Evolutionary conservation across 2,329 filamentous ascomycete genomes (phyloP).

Genomic region (Neofusicoccum umdonicola): DNA sequence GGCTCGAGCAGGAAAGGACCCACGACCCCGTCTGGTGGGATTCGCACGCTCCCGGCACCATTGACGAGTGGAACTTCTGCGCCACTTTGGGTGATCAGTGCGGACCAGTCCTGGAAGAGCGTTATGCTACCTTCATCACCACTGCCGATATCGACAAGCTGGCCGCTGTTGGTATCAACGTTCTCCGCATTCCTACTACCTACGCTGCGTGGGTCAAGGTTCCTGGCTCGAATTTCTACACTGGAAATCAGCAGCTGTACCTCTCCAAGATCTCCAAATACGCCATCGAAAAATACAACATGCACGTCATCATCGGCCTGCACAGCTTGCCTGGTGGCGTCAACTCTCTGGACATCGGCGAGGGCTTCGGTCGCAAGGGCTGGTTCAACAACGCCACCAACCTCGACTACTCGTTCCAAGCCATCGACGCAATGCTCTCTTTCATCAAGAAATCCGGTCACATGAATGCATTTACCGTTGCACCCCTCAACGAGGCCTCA

Average conservation of each 20-base stretch:
- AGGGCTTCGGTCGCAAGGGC: constrained; percentile 26
- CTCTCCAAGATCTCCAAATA: constrained; percentile 25
- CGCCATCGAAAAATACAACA: constrained; percentile 35
- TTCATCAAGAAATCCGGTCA: constrained; percentile 32
- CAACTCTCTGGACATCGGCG: constrained; percentile 24
- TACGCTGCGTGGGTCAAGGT: constrained; percentile 39
- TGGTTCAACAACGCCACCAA: constrained; percentile 39
- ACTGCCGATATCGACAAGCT: constrained; percentile 32
- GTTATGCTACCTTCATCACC: constrained; percentile 29
- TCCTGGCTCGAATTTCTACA: constrained; percentile 33
- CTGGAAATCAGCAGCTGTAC: constrained; percentile 29
- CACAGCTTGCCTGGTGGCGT: constrained; percentile 34
- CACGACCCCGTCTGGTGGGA: constrained; percentile 31
- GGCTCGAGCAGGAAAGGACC: constrained; percentile 32
- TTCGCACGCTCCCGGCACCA: constrained; percentile 18
- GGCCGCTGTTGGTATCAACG: constrained; percentile 31
- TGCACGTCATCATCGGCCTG: constrained; percentile 38
- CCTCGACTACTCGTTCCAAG: constrained; percentile 32
- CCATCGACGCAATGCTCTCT: constrained; percentile 31
- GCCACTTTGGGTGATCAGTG: constrained; percentile 29
- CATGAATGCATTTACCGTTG: constrained; percentile 34
- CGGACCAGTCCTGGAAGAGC: constrained; percentile 28
- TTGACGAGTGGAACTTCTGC: constrained; percentile 39
- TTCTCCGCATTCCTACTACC: constrained; percentile 36
- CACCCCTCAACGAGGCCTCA: constrained; percentile 38